Evolutionary conservation across 1,284 basidiomycete species (phyloP), one percentile per base, ranked within the genome.

Genomic region (Trichosporon sp.): DNA sequence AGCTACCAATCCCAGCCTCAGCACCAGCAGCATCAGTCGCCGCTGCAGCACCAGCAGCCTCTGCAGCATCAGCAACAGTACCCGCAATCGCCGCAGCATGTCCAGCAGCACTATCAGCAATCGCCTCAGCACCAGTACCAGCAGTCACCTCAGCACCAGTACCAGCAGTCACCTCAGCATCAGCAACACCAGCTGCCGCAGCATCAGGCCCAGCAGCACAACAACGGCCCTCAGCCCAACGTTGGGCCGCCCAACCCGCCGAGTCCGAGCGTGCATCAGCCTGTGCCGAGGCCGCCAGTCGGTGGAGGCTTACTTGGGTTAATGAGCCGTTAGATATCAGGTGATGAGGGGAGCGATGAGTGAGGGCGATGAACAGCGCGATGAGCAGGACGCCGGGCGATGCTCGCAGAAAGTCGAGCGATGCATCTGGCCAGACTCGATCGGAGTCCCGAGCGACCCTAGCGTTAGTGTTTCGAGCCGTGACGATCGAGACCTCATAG

Each of bases 261-360:
- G 36, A 63, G 58, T 31, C 49, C 36, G 37, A 61, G 54, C 54
- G 65, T 69, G 46, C 65, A 69, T 57, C 67, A 69, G 63, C 67
- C 67, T 8, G 65, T 69, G 25, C 62, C 67, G 19, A 62, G 67
- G 9, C 67, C 67, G 27, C 67, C 67, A 2, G 67, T 69, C 46
- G 65, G 67, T 11, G 64, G 64, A 2, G 61, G 60, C 23, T 44
- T 69, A 7, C 59, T 69, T 7, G 64, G 64, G 4, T 63, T 69
- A 4, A 65, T 65, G 44, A 52, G 60, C 34, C 46, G 60, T n/a
- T 54, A 31, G 25, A 14, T 13, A 7, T 23, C 44, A 46, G 23
- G 33, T 27, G n/a, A 34, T 25, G 21, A 16, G 16, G n/a, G n/a
- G n/a, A n/a, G n/a, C n/a, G n/a, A n/a, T n/a, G 25, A 37, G 34